Evolutionary conservation across 1,284 basidiomycete genomes (phyloP), one percentile per base, ranked within the genome.

Genomic region (Peniophora sp.): DNA sequence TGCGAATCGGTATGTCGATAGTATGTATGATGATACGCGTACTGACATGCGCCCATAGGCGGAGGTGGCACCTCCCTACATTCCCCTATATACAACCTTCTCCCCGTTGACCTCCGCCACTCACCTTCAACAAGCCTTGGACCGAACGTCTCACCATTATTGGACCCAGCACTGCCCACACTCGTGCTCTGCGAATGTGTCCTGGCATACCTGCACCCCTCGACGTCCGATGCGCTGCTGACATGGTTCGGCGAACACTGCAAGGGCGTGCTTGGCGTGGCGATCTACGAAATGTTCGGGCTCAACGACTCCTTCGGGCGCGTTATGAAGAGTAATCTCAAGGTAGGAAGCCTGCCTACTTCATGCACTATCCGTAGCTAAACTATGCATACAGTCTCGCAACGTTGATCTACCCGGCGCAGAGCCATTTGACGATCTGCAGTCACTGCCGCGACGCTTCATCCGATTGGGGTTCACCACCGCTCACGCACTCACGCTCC

Each of bases 281-380:
- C 93, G 9, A 76, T 92, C 11, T 97, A 97, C 61, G 94, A 97
- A 64, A 96, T 96, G 86, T 93, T 91, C 59, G 83, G 84, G 0
- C 69, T 96, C 2, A 71, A 83, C 14, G 93, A 96, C 63, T 63
- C 83, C 0, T 97, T 97, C 66, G 93, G 94, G 6, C 74, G 74
- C 22, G 88, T 97, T 20, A 96, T 97, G 93, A 71, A 84, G 51
- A 79, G 78, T 42, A 97, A 97, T 64, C 72, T 97, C 43, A 81
- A 79, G 68, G 92, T 91, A 57, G 34, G 62, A 32, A 11, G 17
- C n/a, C n/a, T n/a, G 42, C 42, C 24, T 45, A 47, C 6, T 48
- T 0, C 3, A 18, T n/a, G n/a, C n/a, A n/a, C n/a, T 17, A 36
- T 52, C 37, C 32, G 48, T 20, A 36, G 18, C 15, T 50, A 18